Evolutionary conservation across 2,329 filamentous ascomycete species (phyloP), one percentile per base, ranked within the genome.

Genomic region (Trichoderma gracile): DNA sequence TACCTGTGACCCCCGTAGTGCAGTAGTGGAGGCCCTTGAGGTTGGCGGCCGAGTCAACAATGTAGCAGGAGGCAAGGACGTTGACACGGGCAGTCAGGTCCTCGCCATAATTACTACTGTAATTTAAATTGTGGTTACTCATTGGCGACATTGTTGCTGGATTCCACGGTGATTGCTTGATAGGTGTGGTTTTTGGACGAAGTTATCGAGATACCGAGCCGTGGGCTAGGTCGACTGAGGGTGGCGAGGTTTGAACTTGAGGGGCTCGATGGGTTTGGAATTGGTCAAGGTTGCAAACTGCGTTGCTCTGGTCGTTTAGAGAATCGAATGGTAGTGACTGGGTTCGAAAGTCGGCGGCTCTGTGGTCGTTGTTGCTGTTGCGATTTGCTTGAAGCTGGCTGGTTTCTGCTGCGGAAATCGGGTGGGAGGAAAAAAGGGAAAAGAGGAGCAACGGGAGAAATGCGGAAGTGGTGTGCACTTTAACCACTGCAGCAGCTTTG

Each of bases 11-110:
- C 86, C 88, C 86, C 82, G 91, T 93, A 91, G 93, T 93, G 87
- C 90, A 96, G 88, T 96, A 97, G 83, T 96, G 93, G 81, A 95
- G 90, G 77, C 91, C 91, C 78, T 89, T 88, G 73, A 97, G 84
- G 75, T 82, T 84, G 77, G 87, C 84, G 72, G 88, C 84, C 74
- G 82, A 81, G 79, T 93, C 88, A 78, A 94, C 91, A 73, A 91
- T 82, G 82, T 97, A 97, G 86, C 92, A 96, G 78, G 89, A 93
- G 80, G 93, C 93, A 82, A 94, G 89, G 79, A 95, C 88, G 78
- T 90, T 90, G 82, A 87, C 83, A 78, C 82, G 82, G 73, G 84
- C 84, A 80, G 78, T 81, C 79, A 81, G 81, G 81, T 80, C 84
- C 82, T 86, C 86, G 84, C 86, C 85, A 85, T 88, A 91, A 91